phyloP scores from a whole-genome alignment of 2,329 filamentous ascomycete genomes.

The Capronia epimyces region DNA sequence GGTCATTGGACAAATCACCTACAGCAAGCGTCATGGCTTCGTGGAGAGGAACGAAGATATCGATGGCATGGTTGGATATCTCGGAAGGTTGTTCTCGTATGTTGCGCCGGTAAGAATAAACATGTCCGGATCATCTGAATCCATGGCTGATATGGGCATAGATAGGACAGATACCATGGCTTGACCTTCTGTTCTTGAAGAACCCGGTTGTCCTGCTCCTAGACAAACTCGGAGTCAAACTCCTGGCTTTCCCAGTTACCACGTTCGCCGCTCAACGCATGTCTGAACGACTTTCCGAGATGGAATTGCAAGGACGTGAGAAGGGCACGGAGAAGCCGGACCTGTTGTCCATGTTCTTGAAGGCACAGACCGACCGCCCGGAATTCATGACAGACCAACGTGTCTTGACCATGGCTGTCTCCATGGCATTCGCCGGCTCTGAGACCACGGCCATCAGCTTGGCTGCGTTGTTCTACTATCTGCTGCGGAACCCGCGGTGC shows the following conservation, averaged over 20 bases:
- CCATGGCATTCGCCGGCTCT: conserved; percentile 57
- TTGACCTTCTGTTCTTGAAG: conserved; percentile 28
- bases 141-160: conserved; percentile 4
- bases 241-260: conserved; percentile 66
- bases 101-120: conserved; percentile 60
- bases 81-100: conserved; percentile 52
- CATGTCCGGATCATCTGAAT: neutral
- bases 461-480: conserved; percentile 66
- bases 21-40: conserved; percentile 37
- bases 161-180: conserved; percentile 28
- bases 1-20: conserved; percentile 36
- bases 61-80: conserved; percentile 36
- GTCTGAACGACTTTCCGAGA: conserved; percentile 56
- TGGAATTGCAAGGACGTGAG: conserved; percentile 30
- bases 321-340: conserved; percentile 23
- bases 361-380: conserved; percentile 25
- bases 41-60: conserved; percentile 34
- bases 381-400: conserved; percentile 32
- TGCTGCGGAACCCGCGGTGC: conserved; percentile 56
- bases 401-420: conserved; percentile 31
- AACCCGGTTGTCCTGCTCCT: conserved; percentile 48
- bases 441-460: conserved; percentile 76
- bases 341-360: conserved; percentile 29
- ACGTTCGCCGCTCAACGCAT: conserved; percentile 65
- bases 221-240: conserved; percentile 61